A percentile compares a stretch with the other conserved stretches of the same genome.
phyloP scores from a whole-genome alignment of 208 protist species.

The Trichomonas gallinae region DNA sequence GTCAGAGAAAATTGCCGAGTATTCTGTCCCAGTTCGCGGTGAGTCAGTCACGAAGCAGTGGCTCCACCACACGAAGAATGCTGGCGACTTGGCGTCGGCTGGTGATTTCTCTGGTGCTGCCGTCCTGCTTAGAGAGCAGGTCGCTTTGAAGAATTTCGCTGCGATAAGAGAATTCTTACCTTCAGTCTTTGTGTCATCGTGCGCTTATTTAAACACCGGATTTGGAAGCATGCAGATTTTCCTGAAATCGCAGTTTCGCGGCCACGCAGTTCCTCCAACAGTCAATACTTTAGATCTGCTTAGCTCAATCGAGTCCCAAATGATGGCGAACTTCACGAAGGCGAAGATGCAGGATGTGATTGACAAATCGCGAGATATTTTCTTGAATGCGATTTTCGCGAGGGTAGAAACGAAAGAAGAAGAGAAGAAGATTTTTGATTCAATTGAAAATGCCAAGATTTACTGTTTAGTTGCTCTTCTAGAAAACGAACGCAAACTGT shows the following conservation, averaged over 20 bases:
- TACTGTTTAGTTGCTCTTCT: not conserved
- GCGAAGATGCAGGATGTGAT: not conserved
- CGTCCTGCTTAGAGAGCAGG: not conserved
- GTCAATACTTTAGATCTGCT: not conserved
- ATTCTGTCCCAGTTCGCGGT: not conserved
- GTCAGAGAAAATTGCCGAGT: not conserved
- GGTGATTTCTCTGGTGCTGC: not conserved
- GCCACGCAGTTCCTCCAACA: not conserved
- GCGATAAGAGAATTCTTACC: not conserved
- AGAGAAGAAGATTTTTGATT: not conserved
- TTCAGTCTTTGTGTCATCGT: not conserved
- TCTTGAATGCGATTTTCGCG: not conserved
- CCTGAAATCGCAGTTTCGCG: not conserved
- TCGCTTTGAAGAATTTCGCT: not conserved
- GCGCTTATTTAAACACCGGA: not conserved
- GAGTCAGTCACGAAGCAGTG: not conserved
- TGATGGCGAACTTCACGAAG: not conserved
- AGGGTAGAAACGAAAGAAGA: not conserved
- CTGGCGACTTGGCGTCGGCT: not conserved
- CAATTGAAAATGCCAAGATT: not conserved
- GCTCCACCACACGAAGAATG: not conserved
- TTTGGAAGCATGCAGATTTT: not conserved
- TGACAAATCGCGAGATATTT: not conserved
- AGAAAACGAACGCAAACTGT: not conserved
- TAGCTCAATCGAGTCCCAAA: not conserved